These are phyloP conservation scores for Capsicum chinense DNA, from an alignment of 257 asterid genomes.

Conservation along the genomic window DNA sequence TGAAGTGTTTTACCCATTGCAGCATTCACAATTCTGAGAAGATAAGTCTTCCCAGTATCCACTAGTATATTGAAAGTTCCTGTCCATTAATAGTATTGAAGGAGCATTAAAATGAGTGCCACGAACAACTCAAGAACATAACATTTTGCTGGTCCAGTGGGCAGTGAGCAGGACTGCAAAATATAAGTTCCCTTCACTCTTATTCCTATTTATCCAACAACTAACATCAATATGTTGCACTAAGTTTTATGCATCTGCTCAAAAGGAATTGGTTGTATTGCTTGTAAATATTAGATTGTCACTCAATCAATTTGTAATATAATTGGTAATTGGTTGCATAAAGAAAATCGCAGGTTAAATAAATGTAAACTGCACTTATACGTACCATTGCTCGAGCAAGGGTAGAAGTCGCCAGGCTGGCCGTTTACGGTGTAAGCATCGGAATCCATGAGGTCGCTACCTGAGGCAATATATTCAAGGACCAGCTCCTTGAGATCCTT, in stretches of 20 bases:
- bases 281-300: no score
- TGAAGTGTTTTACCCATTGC: constrained; percentile 26
- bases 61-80: constrained; percentile 10
- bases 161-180: no score
- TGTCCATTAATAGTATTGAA: neutral
- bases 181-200: no score
- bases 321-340: no score
- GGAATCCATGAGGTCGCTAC: neutral
- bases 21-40: constrained; percentile 30
- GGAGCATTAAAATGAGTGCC: neutral
- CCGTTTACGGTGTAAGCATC: constrained; percentile 27
- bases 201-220: no score
- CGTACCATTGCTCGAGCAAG: neutral
- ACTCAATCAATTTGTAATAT: no score
- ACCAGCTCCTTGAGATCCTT: constrained; percentile 17
- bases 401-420: constrained; percentile 10
- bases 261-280: no score
- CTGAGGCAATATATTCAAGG: neutral
- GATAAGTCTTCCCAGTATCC: constrained; percentile 29
- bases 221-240: no score
- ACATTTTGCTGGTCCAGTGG: no score
- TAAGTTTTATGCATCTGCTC: no score
- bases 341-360: no score
- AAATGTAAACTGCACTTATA: neutral
- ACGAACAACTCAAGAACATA: neutral